Evolutionary conservation across 208 protist species (phyloP), one percentile per base, ranked within the genome.

Genomic region (Angomonas deanei): DNA sequence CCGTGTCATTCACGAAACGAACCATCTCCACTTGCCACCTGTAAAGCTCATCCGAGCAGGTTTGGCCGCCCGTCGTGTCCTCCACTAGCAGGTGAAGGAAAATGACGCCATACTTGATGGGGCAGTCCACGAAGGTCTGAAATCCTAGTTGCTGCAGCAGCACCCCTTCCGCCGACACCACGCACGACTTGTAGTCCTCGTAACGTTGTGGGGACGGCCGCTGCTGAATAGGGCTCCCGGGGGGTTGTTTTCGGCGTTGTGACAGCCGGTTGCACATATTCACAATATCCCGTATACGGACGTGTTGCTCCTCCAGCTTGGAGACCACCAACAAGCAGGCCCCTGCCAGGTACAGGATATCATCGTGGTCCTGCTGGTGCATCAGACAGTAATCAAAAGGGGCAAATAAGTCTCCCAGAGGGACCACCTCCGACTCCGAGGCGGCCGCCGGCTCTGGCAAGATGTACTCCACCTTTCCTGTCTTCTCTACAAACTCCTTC

Each of bases 101-200:
- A 2, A 89, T 23, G 26, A 86, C 55, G 24, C 70, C 69, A 62
- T 93, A 91, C 69, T 89, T 95, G 66, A 86, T 83, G 11, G 89
- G 86, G 6, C 55, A 75, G 33, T 92, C 82, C 5, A 95, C 84
- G 60, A 88, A 87, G 31, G 82, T 90, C 33, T 92, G 86, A 57
- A 95, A 95, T 10, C 89, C 89, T 13, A 92, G 72, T 33, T 83
- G 66, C 28, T 90, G 81, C 46, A 92, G 50, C 4, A 95, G 64
- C 0, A 88, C 46, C 33, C 86, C 79, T 62, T 95, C 85, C 23
- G 89, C 86, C 31, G 85, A 71, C 2, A 85, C 54, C 1, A 95
- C 81, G 46, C 73, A 85, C 28, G 68, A 19, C 61, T 91, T 88
- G 60, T 84, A 92, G 62, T 88, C 76, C 19, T 88, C 78, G 62